A percentile compares a stretch with the other conserved stretches of the same genome.
phyloP scores from a whole-genome alignment of 768 basidiomycete genomes.

The Lepiota venenata region DNA sequence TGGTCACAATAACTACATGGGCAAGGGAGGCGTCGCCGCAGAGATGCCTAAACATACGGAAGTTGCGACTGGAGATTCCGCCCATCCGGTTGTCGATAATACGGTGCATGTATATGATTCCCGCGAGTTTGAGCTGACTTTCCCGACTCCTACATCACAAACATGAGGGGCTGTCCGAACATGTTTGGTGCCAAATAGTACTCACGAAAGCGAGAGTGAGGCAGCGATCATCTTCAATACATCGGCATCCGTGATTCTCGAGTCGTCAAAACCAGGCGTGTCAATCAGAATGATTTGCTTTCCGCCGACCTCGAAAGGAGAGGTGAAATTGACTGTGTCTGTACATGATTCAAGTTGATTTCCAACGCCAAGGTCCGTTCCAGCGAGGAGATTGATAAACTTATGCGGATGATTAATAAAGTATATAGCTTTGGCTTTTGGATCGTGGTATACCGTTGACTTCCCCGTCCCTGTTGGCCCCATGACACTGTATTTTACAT shows the following conservation, averaged over 20 bases:
- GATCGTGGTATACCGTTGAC: conserved; percentile 24
- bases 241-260: conserved; percentile 42
- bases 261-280: conserved; percentile 61
- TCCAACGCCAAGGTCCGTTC: conserved; percentile 43
- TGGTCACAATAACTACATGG: conserved; percentile 47
- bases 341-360: conserved; percentile 50
- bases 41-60: conserved; percentile 43
- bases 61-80: conserved; percentile 40
- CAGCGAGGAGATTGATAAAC: conserved; percentile 56
- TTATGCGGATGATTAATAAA: conserved; percentile 15
- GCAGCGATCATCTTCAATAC: conserved; percentile 48
- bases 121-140: conserved; percentile 37
- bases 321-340: conserved; percentile 35
- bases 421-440: not conserved
- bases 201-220: conserved; percentile 32
- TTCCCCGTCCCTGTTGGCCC: conserved; percentile 38
- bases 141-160: conserved; percentile 19
- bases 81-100: conserved; percentile 43
- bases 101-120: conserved; percentile 51
- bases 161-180: not conserved
- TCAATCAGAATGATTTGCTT: conserved; percentile 45
- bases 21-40: conserved; percentile 42
- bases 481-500: conserved; percentile 26
- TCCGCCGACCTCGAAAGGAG: conserved; percentile 41
- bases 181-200: not conserved